Percentiles rank a stretch among this genome's conserved stretches.
Conservation (phyloP, 805 yeast genomes). For the Pichia exigua region DNA sequence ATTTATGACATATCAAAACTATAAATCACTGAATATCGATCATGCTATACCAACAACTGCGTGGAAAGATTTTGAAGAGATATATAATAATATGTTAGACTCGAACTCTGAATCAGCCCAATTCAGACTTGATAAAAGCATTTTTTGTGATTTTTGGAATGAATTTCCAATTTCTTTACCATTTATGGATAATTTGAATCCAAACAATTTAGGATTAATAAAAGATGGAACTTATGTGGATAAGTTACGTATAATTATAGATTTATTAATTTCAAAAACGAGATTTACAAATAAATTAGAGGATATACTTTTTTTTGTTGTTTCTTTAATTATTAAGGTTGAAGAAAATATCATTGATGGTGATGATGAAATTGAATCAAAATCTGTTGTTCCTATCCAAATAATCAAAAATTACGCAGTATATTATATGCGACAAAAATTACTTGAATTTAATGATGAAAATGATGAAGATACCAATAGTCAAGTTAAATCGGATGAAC, state of each 20-base stretch:
- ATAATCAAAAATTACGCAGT: conserved; percentile 3
- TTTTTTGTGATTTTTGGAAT: conserved; percentile 5
- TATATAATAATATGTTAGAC: neutral
- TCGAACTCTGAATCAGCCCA: neutral
- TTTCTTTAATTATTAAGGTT: conserved; percentile 1
- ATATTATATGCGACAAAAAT: neutral
- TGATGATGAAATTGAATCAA: neutral
- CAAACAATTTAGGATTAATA: conserved; percentile 2
- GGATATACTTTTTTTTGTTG: conserved; percentile 1
- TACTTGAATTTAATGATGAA: neutral
- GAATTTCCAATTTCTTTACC: conserved; percentile 9
- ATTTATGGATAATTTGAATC: conserved; percentile 4
- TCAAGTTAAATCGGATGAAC: conserved; percentile 1
- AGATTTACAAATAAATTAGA: conserved; percentile 5
- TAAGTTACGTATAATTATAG: conserved; percentile 11
- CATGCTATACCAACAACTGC: conserved; percentile 5
- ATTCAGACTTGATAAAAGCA: neutral
- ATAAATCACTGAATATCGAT: conserved; percentile 8
- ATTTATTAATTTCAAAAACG: conserved; percentile 6
- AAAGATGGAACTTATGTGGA: conserved; percentile 9
- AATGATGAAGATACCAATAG: neutral
- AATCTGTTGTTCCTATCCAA: conserved; percentile 1
- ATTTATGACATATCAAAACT: conserved; percentile 6
- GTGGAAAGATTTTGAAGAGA: conserved; percentile 4
- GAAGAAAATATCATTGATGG: conserved; percentile 1